Evolutionary conservation across 208 protist genomes (phyloP).

Genomic region (Acanthamoeba royreba): DNA sequence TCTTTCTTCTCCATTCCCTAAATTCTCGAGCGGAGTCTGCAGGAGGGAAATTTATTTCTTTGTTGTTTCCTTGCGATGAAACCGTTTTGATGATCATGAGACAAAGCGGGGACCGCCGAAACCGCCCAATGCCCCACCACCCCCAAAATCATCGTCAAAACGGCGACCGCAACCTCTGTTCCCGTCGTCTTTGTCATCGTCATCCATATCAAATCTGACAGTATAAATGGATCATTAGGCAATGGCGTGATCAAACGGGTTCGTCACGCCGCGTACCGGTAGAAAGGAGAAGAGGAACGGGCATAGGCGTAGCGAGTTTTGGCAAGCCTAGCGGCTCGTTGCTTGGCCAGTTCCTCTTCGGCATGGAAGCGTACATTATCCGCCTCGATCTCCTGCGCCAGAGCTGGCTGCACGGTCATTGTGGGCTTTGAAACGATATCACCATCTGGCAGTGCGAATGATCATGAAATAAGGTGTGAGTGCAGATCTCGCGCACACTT

Average conservation of each 20-base stretch:
- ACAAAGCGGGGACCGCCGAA: not conserved
- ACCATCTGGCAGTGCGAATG: not conserved
- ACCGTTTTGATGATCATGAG: not conserved
- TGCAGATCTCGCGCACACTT: too few relatives aligned
- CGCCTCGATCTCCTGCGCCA: not conserved
- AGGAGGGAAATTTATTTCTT: too few relatives aligned
- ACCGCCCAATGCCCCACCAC: not conserved
- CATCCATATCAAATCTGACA: not conserved
- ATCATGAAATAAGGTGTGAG: too few relatives aligned
- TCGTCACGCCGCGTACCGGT: not conserved
- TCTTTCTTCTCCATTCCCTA: too few relatives aligned
- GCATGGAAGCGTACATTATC: not conserved
- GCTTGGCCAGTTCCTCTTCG: not conserved
- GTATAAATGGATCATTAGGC: not conserved
- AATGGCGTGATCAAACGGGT: too few relatives aligned
- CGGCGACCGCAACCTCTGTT: not conserved
- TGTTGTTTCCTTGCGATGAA: too few relatives aligned
- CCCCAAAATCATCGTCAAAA: slow-evolving; percentile 13
- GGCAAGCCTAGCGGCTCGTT: not conserved
- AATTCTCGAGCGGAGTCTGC: too few relatives aligned
- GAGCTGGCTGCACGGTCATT: not conserved
- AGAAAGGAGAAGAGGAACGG: not conserved
- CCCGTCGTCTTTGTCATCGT: not conserved
- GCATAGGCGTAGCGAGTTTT: not conserved
- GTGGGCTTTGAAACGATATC: not conserved